Conservation (phyloP, 2,329 filamentous ascomycete genomes). For the Boeremia lycopersici region DNA sequence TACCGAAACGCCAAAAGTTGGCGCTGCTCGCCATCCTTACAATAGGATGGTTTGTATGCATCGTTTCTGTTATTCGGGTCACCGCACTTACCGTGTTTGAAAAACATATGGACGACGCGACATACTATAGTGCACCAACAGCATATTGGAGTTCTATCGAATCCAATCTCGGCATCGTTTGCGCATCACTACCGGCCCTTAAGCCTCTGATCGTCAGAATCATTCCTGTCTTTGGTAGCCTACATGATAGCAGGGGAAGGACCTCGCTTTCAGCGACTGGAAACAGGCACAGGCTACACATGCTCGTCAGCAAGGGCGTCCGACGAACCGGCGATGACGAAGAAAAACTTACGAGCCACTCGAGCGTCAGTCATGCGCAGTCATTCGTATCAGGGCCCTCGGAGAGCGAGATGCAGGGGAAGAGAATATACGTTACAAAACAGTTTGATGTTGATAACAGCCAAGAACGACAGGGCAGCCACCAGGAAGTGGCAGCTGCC, state of each 20-base stretch:
- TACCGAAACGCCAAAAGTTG: conserved; percentile 28
- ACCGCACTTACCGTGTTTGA: conserved; percentile 22
- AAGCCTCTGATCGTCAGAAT: conserved; percentile 35
- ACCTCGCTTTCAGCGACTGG: conserved; percentile 10
- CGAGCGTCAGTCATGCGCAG: conserved; percentile 10
- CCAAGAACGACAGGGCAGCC: conserved; percentile 6
- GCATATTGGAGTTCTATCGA: conserved; percentile 42
- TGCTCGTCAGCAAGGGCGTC: conserved; percentile 2
- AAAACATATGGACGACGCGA: conserved; percentile 25
- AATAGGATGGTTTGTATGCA: conserved; percentile 42
- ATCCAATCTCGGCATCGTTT: conserved; percentile 40
- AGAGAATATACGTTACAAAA: conserved; percentile 21
- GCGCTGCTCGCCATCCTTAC: conserved; percentile 32
- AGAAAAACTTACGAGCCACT: conserved; percentile 16
- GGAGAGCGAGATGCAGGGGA: conserved; percentile 13
- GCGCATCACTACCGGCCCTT: conserved; percentile 39
- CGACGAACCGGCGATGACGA: conserved; percentile 14
- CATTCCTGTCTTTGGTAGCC: conserved; percentile 28
- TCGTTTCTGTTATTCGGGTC: conserved; percentile 40
- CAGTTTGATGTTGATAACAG: conserved; percentile 17
- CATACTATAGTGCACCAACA: conserved; percentile 29
- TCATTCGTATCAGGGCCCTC: conserved; percentile 6
- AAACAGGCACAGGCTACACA: conserved; percentile 6
- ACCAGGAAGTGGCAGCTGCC: conserved; percentile 14
- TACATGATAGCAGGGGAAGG: conserved; percentile 16